A percentile compares a stretch with the other conserved stretches of the same genome.
Conservation (phyloP, 139 green algal species). For the Edaphochlamys debaryana region DNA sequence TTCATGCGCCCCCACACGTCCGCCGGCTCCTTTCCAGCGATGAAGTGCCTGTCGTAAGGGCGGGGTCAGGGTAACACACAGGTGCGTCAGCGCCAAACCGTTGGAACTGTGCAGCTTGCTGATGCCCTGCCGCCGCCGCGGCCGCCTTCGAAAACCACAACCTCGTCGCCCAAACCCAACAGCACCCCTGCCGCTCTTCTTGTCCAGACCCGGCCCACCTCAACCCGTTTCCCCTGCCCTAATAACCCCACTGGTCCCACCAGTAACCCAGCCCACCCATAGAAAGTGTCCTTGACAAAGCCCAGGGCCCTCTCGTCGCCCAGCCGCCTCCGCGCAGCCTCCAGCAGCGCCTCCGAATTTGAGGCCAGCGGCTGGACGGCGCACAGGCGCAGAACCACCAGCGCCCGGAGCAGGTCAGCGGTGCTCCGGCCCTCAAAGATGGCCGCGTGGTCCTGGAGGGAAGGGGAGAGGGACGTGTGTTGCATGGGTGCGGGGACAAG, state of each 20-base stretch:
- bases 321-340: conserved; percentile 54
- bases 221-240: too few relatives aligned
- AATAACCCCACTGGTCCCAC: too few relatives aligned
- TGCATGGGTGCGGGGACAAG: neutral
- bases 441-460: conserved; percentile 28
- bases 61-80: too few relatives aligned
- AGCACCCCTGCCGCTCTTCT: too few relatives aligned
- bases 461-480: neutral
- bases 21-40: neutral
- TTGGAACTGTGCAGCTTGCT: too few relatives aligned
- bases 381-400: conserved; percentile 48
- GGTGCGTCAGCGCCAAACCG: too few relatives aligned
- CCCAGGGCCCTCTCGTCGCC: neutral
- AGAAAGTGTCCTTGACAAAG: conserved; percentile 11
- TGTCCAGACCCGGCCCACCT: too few relatives aligned
- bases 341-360: conserved; percentile 57
- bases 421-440: conserved; percentile 34
- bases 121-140: too few relatives aligned
- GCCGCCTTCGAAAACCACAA: too few relatives aligned
- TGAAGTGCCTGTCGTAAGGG: neutral
- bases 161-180: too few relatives aligned
- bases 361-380: conserved; percentile 8
- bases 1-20: conserved; percentile 40
- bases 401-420: conserved; percentile 24
- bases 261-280: neutral